phyloP scores from a whole-genome alignment of 2,329 filamentous ascomycete genomes.

The Trichophyton equinum region DNA sequence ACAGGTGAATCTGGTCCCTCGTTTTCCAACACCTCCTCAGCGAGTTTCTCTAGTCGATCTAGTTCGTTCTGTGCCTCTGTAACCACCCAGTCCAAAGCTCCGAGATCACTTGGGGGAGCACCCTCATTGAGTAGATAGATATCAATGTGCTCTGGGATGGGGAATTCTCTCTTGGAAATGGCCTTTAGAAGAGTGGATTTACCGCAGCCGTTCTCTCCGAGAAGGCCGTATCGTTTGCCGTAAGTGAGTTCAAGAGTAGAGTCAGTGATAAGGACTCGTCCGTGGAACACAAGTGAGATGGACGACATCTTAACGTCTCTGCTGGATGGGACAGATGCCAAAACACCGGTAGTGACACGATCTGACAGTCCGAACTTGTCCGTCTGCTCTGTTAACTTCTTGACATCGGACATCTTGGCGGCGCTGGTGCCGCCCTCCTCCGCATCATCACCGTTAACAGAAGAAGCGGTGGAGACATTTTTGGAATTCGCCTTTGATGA shows the following conservation, averaged over 20 bases:
- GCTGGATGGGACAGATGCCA: conserved; percentile 70
- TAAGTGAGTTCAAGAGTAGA: conserved; percentile 86
- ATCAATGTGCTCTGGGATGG: conserved; percentile 90
- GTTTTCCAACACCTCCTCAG: conserved; percentile 81
- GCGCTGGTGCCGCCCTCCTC: conserved; percentile 58
- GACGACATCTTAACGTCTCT: conserved; percentile 97
- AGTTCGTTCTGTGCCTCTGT: conserved; percentile 87
- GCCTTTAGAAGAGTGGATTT: conserved; percentile 97
- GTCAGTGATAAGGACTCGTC: conserved; percentile 88
- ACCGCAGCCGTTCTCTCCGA: conserved; percentile 98
- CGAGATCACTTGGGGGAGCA: conserved; percentile 74
- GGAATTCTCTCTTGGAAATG: conserved; percentile 85
- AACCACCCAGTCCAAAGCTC: conserved; percentile 95
- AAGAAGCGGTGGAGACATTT: conserved; percentile 49
- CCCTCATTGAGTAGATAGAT: conserved; percentile 98
- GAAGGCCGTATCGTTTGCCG: conserved; percentile 80
- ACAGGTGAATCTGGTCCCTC: conserved; percentile 84
- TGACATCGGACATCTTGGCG: conserved; percentile 66
- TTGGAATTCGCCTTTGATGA: conserved; percentile 56
- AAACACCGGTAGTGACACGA: conserved; percentile 93
- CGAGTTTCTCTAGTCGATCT: conserved; percentile 73
- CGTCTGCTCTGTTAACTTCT: conserved; percentile 82
- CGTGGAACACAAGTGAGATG: conserved; percentile 90
- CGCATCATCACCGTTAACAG: conserved; percentile 61
- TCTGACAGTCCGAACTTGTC: conserved; percentile 94